These are phyloP conservation scores for Pinus albicaulis DNA, from an alignment of 75 land plant species.

Conservation along the genomic window DNA sequence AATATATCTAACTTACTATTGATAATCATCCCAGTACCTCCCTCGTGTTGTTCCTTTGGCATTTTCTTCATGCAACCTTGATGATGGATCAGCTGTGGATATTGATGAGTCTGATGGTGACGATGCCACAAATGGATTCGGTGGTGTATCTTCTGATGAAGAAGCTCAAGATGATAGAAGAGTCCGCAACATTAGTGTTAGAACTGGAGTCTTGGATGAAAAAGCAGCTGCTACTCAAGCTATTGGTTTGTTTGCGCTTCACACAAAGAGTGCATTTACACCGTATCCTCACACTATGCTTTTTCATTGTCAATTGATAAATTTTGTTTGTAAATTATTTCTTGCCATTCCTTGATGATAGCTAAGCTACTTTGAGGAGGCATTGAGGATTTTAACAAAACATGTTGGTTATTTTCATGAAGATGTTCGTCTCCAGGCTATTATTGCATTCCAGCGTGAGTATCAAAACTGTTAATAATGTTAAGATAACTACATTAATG, in stretches of 20 bases:
- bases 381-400: conserved; percentile 68
- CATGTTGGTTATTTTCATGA: conserved; percentile 95
- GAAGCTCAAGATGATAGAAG: conserved; percentile 87
- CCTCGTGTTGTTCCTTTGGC: conserved; percentile 86
- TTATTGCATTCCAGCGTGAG: conserved; percentile 85
- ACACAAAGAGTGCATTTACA: conserved; percentile 74
- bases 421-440: conserved; percentile 99
- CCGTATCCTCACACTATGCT: conserved; percentile 67
- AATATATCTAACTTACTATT: not conserved
- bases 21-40: conserved; percentile 58
- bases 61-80: conserved; percentile 92
- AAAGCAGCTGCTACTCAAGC: conserved; percentile 99
- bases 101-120: conserved; percentile 85
- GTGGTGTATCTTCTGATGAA: conserved; percentile 93
- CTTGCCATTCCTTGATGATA: conserved; percentile 4
- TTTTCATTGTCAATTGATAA: not conserved
- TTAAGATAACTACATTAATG: not conserved
- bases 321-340: not conserved
- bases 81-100: conserved; percentile 98
- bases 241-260: conserved; percentile 90
- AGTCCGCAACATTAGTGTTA: conserved; percentile 91
- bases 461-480: not conserved
- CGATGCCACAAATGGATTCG: conserved; percentile 57
- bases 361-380: conserved; percentile 78
- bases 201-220: conserved; percentile 99